Base-by-base conservation (phyloP, 1,139 yeast species). In the Meyerozyma sp. region DNA sequence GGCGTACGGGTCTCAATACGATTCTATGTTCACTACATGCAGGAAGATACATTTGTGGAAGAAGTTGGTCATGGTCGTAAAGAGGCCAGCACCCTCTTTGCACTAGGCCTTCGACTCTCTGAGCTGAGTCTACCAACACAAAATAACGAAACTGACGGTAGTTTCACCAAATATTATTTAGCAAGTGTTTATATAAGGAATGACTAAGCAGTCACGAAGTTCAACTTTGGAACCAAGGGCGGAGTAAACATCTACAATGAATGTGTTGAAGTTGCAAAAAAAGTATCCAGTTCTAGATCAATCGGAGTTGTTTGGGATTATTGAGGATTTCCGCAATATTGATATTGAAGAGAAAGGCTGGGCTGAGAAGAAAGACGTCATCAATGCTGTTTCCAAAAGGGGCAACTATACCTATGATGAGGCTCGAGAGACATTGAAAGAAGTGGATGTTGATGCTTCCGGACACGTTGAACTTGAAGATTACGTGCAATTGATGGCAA, bases 401-500 rank as follows among this genome's bases (percentile, higher is more conserved):
- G 97, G 97, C 20, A 79, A 79, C 42, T 93, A 87, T 43, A 66
- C 90, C 35, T 93, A 93, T 60, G 98, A 93, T 63, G 87, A 86
- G 52, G 93, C 95, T 34, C 84, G 99, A 70, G 95, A 90, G 62
- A 87, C 97, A 2, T 77, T 93, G 61, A 93, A 91, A 60, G 79
- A 76, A 39, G 97, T 90, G 41, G 85, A 86, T 54, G 95, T 93
- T 37, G 99, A 93, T 66, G 96, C 98, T 8, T 85, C 95, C 9
- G 99, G 98, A 16, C 90, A 88, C 57, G 97, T 93, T 44, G 99
- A 94, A 63, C 71, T 93, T 58, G 99, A 94, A 47, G 99, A 93
- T 62, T 94, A 82, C 60, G 97, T 93, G 35, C 96, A 89, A 61
- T 77, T 93, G 57, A 74, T 82, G 47, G 84, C 91, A 11, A 84